Evolutionary conservation across 805 yeast genomes (phyloP), one percentile per base, ranked within the genome.

Genomic region (Candida gorgasii): DNA sequence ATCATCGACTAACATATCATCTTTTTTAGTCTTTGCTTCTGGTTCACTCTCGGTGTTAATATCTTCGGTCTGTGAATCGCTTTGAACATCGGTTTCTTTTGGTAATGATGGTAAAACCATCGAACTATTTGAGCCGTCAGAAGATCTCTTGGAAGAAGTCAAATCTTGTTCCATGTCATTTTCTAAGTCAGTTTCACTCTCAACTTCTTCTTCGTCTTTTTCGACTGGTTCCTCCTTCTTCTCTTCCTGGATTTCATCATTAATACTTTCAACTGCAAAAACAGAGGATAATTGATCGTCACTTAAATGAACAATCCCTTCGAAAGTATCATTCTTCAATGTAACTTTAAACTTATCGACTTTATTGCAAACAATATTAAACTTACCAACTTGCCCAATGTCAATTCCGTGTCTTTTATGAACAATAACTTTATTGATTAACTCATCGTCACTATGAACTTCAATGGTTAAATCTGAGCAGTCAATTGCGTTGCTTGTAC

Each of bases 71-170:
- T 22, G 26, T 5, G 37, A 34, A 23, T 34, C 37, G 23, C 37
- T 34, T 34, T 34, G 37, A 14, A 34, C 20, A 4, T 34, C 29
- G 1, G 61, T 53, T 42, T 64, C 67, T 37, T 46, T 62, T 5
- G 65, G 65, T 41, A 63, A 53, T 3, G 56, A 36, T 8, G 70
- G 69, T 34, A 62, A 51, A 11, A 64, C 57, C 45, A 64, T 59
- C 1, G 67, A 61, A 36, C 54, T 61, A 8, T 47, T 44, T 3
- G 65, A 59, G 2, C 41, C 45, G 23, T 34, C 22, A 12, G 14
- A 26, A 5, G 28, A 34, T 20, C 19, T 20, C 8, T 20, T 14
- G 3, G 27, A 26, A 20, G 35, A 3, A 12, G 5, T 18, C 13
- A 36, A 27, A 26, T 26, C 39, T 26, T 14, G 19, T 5, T 31